Base-by-base conservation (phyloP, 2,329 filamentous ascomycete genomes). In the Fusarium nygamai region DNA sequence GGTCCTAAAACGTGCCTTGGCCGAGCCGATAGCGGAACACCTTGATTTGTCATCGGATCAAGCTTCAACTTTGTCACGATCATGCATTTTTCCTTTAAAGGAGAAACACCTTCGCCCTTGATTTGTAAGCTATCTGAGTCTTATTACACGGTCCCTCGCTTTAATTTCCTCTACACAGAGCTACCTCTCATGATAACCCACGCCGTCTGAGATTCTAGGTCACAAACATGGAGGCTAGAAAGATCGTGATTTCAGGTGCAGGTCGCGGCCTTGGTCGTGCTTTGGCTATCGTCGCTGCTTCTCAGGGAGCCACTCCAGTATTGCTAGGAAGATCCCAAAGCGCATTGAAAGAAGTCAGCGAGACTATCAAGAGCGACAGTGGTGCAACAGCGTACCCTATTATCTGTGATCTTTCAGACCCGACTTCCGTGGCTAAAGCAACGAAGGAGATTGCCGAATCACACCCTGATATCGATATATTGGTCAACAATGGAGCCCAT, bases 211-310 rank as follows among this genome's bases (percentile, higher is more conserved):
- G 5, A 20, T 10, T 19, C 22, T 22, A 33, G 22, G 4, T 6
- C 5, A 22, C 22, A 16, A 34, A 16, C 13, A 64, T 64, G 61
- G 9, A 64, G 4, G 56, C 10, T 14, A 19, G 31, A 24, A 64
- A 50, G 3, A 38, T 64, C 3, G 56, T 64, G 12, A 64, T 64
- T 38, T 34, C 61, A 8, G 61, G 61, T 4, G 61, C 61, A 36
- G 61, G 61, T 1, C 61, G 61, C 3, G 56, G 61, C 0, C 56
- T 61, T 19, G 61, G 61, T 2, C 61, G 56, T 31, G 61, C 61
- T 4, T 29, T 64, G 6, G 56, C 61, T 0, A 64, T 64, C 5
- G 44, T 64, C 12, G 44, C 56, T 16, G 61, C 61, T 16, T 36
- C 36, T 22, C 16, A 22, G 8, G 61, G 61, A 20, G 61, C 61